These are phyloP conservation scores for Dactylellina haptotyla DNA, from an alignment of 2,329 filamentous ascomycete species.

Conservation along the genomic window DNA sequence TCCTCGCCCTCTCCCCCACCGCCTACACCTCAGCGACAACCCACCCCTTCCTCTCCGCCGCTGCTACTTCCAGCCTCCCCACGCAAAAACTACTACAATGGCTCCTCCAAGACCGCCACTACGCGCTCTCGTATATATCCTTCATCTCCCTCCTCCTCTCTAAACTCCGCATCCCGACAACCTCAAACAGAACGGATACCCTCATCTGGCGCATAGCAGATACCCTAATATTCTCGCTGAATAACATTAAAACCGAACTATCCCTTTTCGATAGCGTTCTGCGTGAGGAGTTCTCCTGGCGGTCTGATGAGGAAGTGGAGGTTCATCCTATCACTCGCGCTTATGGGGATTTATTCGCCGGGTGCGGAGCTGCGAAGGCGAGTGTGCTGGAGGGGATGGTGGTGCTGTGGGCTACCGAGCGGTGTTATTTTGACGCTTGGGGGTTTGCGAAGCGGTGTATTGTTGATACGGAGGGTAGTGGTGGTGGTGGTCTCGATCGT, in stretches of 20 bases:
- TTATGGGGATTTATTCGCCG: conserved; percentile 26
- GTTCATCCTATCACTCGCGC: conserved; percentile 18
- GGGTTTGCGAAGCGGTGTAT: conserved; percentile 13
- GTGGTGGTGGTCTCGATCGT: too few species aligned
- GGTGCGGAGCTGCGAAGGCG: conserved; percentile 4
- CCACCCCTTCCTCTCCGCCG: conserved; percentile 12
- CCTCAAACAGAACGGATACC: neutral
- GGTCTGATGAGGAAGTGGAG: neutral
- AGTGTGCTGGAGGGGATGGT: conserved; percentile 29
- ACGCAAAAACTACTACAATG: conserved; percentile 10
- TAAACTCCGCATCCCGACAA: conserved; percentile 17
- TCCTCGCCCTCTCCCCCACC: conserved; percentile 17
- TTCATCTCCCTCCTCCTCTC: conserved; percentile 28
- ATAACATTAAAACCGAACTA: conserved; percentile 16
- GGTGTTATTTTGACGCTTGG: conserved; percentile 40
- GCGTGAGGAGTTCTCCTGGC: conserved; percentile 16
- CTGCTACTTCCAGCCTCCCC: neutral
- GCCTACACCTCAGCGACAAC: conserved; percentile 21
- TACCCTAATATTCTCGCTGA: conserved; percentile 23
- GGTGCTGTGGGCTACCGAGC: conserved; percentile 31
- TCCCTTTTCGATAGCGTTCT: conserved; percentile 16
- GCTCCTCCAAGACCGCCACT: conserved; percentile 37
- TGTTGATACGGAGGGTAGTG: conserved; percentile 57
- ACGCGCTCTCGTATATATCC: conserved; percentile 27
- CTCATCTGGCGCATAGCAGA: conserved; percentile 5